These are phyloP conservation scores for Russula foetens DNA, from an alignment of 768 basidiomycete genomes.

Conservation along the genomic window DNA sequence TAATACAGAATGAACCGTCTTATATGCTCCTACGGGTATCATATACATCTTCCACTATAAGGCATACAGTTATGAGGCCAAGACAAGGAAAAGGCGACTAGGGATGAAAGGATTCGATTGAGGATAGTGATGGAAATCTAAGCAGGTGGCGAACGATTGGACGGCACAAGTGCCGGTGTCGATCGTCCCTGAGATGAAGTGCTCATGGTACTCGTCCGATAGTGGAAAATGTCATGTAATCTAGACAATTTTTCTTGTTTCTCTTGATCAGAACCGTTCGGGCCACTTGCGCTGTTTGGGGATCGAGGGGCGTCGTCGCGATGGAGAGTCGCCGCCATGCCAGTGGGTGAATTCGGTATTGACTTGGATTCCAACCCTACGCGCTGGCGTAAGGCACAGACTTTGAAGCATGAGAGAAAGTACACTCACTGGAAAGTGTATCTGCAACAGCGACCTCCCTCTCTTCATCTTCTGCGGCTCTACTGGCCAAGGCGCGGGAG, in stretches of 20 bases:
- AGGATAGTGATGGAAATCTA: neutral
- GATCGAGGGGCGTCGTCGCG: constrained; percentile 12
- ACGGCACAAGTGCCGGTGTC: neutral
- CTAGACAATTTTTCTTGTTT: constrained; percentile 61
- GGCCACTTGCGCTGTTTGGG: constrained; percentile 19
- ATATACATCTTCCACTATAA: constrained; percentile 13
- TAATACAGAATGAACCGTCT: constrained; percentile 6
- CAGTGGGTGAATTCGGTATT: neutral
- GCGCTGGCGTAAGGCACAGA: neutral
- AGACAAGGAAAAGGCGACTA: neutral
- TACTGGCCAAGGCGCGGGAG: constrained; percentile 75
- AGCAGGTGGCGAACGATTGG: constrained; percentile 11
- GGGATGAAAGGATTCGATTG: neutral
- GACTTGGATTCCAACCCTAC: constrained; percentile 21
- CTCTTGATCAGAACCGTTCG: constrained; percentile 26
- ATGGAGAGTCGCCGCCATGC: neutral
- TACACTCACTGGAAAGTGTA: constrained; percentile 69
- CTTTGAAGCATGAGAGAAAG: neutral
- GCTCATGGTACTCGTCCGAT: constrained; percentile 58
- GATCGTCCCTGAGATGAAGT: constrained; percentile 32
- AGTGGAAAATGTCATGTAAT: constrained; percentile 77
- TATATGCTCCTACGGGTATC: constrained; percentile 6
- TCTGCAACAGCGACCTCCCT: constrained; percentile 74
- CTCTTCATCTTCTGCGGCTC: constrained; percentile 83
- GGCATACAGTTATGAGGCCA: constrained; percentile 4